phyloP scores from a whole-genome alignment of 441 rosid species.

The Populus hybrid region DNA sequence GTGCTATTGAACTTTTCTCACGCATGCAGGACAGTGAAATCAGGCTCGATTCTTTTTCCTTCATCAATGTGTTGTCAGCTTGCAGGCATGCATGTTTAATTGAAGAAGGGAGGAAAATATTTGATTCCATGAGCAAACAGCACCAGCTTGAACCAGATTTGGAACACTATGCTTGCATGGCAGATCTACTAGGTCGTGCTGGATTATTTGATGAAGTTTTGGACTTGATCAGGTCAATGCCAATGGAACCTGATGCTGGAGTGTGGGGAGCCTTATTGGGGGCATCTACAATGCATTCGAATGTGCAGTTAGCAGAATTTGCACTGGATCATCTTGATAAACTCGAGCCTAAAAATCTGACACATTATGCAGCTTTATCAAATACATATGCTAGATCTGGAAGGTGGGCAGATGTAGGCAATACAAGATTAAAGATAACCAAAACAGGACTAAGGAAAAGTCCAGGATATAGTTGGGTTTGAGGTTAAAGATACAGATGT shows the following conservation, averaged over 20 bases:
- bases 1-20: conserved; percentile 51
- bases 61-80: conserved; percentile 66
- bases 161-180: conserved; percentile 76
- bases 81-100: conserved; percentile 79
- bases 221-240: conserved; percentile 39
- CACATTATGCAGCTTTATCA: conserved; percentile 38
- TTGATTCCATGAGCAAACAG: conserved; percentile 46
- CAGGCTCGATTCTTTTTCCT: conserved; percentile 50
- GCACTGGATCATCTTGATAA: conserved; percentile 37
- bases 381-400: conserved; percentile 33
- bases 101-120: conserved; percentile 47
- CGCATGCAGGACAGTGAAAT: conserved; percentile 39
- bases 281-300: conserved; percentile 73
- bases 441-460: conserved; percentile 27
- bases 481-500: conserved; percentile 12
- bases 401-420: conserved; percentile 39
- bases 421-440: conserved; percentile 27
- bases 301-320: conserved; percentile 38
- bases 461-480: conserved; percentile 43
- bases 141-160: conserved; percentile 47
- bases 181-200: conserved; percentile 81
- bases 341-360: conserved; percentile 47
- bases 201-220: conserved; percentile 63
- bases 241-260: conserved; percentile 45
- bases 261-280: conserved; percentile 89